Conservation (phyloP, 345 rosid species). For the Eutrema japonicum region DNA sequence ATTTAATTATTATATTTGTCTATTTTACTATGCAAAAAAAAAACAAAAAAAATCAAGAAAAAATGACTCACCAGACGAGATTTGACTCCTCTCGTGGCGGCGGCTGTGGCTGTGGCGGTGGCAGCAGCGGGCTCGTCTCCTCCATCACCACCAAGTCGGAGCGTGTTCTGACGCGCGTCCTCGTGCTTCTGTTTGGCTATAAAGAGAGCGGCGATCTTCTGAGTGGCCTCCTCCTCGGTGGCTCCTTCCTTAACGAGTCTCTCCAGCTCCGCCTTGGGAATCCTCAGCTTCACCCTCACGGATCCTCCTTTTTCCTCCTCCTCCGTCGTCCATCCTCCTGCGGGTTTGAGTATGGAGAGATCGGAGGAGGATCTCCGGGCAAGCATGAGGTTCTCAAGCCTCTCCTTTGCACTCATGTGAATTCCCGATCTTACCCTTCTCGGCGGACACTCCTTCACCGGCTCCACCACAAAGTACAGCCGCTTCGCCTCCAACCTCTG, state of each 20-base stretch:
- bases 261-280: constrained; percentile 74
- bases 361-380: constrained; percentile 85
- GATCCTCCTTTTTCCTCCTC: constrained; percentile 26
- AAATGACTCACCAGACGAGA: constrained; percentile 57
- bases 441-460: constrained; percentile 52
- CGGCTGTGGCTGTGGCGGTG: not conserved
- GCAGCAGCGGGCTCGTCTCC: constrained; percentile 17
- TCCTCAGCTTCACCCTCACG: constrained; percentile 65
- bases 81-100: constrained; percentile 44
- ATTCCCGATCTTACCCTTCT: constrained; percentile 89
- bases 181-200: constrained; percentile 36
- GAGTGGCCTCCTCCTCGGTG: constrained; percentile 64
- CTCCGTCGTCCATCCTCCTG: constrained; percentile 19
- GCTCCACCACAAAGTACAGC: constrained; percentile 82
- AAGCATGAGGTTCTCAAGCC: constrained; percentile 84
- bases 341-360: constrained; percentile 62
- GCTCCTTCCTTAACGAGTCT: constrained; percentile 66
- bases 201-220: constrained; percentile 51
- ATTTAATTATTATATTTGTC: not conserved
- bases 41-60: not conserved
- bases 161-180: constrained; percentile 5
- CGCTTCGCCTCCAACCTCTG: constrained; percentile 69
- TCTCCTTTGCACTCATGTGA: constrained; percentile 78
- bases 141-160: constrained; percentile 8
- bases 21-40: not conserved